Evolutionary conservation across 768 basidiomycete species (phyloP), one percentile per base, ranked within the genome.

Genomic region (Cystobasidium ongulense): DNA sequence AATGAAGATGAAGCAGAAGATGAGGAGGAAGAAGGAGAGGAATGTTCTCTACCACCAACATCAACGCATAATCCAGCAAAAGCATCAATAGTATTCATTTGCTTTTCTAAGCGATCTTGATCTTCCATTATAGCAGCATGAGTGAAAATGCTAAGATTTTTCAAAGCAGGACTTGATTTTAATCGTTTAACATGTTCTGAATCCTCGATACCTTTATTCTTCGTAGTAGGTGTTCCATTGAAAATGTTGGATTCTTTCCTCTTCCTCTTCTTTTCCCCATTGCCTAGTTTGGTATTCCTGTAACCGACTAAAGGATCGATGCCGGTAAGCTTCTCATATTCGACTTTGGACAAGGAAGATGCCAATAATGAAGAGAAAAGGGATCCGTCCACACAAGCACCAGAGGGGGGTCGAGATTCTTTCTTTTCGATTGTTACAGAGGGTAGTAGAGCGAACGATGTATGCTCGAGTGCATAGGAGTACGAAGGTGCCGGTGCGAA

Each of bases 141-240:
- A 13, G 65, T 67, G 50, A 67, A 67, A 18, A 67, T 52, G 27
- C 43, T 52, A 10, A 67, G 38, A 50, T 52, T n/a, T 31, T 43
- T 43, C 41, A 67, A 17, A 3, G 65, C 65, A 17, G 65, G 65
- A 38, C 65, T 67, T 31, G 41, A 25, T 50, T 67, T 67, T n/a
- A 67, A 25, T 38, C 38, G 10, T 31, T 46, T 52, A 4, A 43
- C 43, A 27, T 52, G 50, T 31, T 39, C 38, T 2, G 57, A 35
- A 15, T 64, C 31, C 38, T 64, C 25, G 25, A 38, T 39, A 38
- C 3, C 31, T 13, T 23, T 64, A n/a, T 33, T 39, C 23, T 15
- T 15, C 63, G 31, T 23, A 18, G 17, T 43, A 38, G 63, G 31
- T 7, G 31, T 38, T 64, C 35, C 25, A 38, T 10, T n/a, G 10